phyloP scores from a whole-genome alignment of 495 filamentous ascomycete species.

The Podospora comata region DNA sequence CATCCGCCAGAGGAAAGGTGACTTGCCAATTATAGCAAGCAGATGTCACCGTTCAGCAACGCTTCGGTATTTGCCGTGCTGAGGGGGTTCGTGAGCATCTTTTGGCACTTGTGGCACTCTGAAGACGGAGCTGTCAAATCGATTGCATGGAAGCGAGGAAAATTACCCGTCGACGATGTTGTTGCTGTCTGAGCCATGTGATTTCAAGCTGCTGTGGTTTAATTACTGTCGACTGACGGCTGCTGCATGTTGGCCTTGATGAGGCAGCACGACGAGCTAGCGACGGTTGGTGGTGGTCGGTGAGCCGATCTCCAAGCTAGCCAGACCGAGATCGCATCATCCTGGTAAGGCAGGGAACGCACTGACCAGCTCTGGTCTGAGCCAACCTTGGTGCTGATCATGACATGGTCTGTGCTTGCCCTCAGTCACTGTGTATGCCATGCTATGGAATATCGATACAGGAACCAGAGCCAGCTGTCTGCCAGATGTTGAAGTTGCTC shows the following conservation, averaged over 20 bases:
- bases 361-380: not conserved
- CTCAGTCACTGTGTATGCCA: not conserved
- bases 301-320: not conserved
- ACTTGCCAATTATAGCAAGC: slow-evolving; percentile 4
- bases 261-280: not conserved
- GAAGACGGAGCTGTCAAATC: not conserved
- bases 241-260: slow-evolving; percentile 2
- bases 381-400: not conserved
- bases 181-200: slow-evolving; percentile 54
- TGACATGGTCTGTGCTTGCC: not conserved
- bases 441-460: not conserved
- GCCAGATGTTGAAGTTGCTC: no score
- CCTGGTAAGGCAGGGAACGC: not conserved
- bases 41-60: not conserved
- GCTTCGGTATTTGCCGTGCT: not conserved
- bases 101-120: not conserved
- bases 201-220: slow-evolving; percentile 9
- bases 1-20: not conserved
- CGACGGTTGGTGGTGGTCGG: not conserved
- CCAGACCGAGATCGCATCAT: not conserved
- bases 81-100: not conserved
- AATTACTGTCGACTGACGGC: not conserved
- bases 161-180: slow-evolving; percentile 99
- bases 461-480: no score
- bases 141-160: slow-evolving; percentile 55